phyloP scores from a whole-genome alignment of 805 yeast species.

The Saturnispora besseyi region DNA sequence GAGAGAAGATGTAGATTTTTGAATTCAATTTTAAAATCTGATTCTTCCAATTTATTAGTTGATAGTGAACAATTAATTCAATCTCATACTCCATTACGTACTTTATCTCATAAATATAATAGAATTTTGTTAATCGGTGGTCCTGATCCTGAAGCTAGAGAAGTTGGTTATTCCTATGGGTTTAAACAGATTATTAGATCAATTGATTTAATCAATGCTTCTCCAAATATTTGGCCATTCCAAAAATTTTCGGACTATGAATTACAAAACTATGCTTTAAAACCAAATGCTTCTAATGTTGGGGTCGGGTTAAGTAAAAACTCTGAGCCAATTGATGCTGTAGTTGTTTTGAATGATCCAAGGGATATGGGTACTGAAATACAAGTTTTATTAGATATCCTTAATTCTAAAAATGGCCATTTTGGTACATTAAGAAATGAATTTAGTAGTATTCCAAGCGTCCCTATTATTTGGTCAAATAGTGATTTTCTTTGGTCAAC shows the following conservation, averaged over 20 bases:
- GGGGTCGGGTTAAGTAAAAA: conserved; percentile 13
- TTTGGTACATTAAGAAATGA: conserved; percentile 56
- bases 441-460: conserved; percentile 33
- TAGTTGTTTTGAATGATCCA: conserved; percentile 82
- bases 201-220: conserved; percentile 53
- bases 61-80: conserved; percentile 63
- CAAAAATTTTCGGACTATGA: conserved; percentile 42
- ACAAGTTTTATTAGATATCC: conserved; percentile 65
- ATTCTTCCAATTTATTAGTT: conserved; percentile 31
- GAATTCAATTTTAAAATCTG: conserved; percentile 31
- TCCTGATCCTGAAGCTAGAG: conserved; percentile 56
- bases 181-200: conserved; percentile 66
- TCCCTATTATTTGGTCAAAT: conserved; percentile 73
- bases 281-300: conserved; percentile 21
- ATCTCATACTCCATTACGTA: conserved; percentile 78
- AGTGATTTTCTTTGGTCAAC: conserved; percentile 86
- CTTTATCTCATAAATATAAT: conserved; percentile 40
- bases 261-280: conserved; percentile 31
- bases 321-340: conserved; percentile 51
- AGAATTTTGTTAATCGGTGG: conserved; percentile 81
- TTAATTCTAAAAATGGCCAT: conserved; percentile 52
- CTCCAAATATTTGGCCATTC: conserved; percentile 59
- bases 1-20: conserved; percentile 47
- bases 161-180: conserved; percentile 73
- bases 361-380: conserved; percentile 81